Base-by-base conservation (phyloP, 1,284 basidiomycete species). In the Malassezia brasiliensis region DNA sequence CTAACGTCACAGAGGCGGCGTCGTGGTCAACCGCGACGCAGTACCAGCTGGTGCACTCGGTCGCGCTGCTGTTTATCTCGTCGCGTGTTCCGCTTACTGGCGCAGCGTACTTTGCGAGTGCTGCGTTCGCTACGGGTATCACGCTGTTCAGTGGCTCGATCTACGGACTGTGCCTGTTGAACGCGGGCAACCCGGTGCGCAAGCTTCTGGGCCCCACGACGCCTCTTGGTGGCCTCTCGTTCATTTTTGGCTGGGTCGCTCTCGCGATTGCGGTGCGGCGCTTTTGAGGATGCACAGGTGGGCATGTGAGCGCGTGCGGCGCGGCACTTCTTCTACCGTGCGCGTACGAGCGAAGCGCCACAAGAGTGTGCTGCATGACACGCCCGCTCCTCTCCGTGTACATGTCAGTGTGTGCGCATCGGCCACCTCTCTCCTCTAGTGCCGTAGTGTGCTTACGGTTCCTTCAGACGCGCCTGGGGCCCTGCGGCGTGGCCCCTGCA, bases 61-160 rank as follows among this genome's bases (percentile, higher is more conserved):
- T 67, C 53, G 67, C 65, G 28, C 65, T 73, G 3, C 61, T 73
- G 44, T 62, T 60, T 41, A 60, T 62, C 6, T 55, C 66, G 30
- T 50, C 62, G 42, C 30, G 36, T 15, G 39, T 56, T 2, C 65
- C 65, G 30, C 37, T 60, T 17, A 61, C 54, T 0, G 59, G 60
- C 6, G 59, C 66, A 0, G 44, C 61, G 11, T 54, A 60, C 2
- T 52, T 64, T 36, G 67, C 65, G 2, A 56, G 62, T 52, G 64
- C 63, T 37, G 65, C 65, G 2, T 66, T 71, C 38, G 52, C 65
- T 9, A 58, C 67, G 9, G 70, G 70, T 40, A 73, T 73, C 52
- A 63, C 66, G 44, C 60, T 71, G 52, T 73, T 73, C 59, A 64
- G 64, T 47, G 69, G 67, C 34, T 63, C 63, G 9, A 73, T 73